Percentiles rank a stretch among this genome's conserved stretches.
Conservation (phyloP, 208 protist genomes). For the Acanthamoeba quina region DNA sequence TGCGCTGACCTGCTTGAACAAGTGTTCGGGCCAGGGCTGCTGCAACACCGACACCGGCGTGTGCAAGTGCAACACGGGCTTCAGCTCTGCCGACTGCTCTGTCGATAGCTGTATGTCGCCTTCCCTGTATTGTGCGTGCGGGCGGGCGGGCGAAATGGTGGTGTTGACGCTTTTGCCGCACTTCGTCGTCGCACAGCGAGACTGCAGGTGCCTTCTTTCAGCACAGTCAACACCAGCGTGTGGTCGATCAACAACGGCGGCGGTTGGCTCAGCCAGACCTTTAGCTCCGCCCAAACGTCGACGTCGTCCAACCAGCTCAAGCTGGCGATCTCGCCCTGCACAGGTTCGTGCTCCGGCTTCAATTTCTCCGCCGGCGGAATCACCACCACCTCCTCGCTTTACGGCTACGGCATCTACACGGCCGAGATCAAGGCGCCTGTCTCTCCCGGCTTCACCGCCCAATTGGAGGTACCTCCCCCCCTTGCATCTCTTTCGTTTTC, state of each 20-base stretch:
- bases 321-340: neutral
- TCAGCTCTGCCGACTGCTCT: neutral
- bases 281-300: neutral
- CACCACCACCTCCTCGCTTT: neutral
- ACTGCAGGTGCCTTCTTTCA: neutral
- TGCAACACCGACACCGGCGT: neutral
- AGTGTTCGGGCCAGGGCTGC: neutral
- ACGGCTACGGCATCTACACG: slow-evolving; percentile 3
- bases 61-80: neutral
- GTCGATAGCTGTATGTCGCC: neutral
- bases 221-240: neutral
- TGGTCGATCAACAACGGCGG: neutral
- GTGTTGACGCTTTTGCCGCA: too few relatives aligned
- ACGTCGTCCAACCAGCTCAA: neutral
- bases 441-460: neutral
- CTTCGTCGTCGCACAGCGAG: neutral
- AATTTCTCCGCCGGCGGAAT: neutral
- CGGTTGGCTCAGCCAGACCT: neutral
- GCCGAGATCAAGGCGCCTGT: neutral
- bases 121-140: too few relatives aligned
- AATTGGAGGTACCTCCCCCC: neutral
- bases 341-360: neutral
- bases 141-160: too few relatives aligned
- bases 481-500: neutral
- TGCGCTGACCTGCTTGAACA: neutral